These are phyloP conservation scores for Barnettozyma sucrosica DNA, from an alignment of 805 yeast species.

Conservation along the genomic window DNA sequence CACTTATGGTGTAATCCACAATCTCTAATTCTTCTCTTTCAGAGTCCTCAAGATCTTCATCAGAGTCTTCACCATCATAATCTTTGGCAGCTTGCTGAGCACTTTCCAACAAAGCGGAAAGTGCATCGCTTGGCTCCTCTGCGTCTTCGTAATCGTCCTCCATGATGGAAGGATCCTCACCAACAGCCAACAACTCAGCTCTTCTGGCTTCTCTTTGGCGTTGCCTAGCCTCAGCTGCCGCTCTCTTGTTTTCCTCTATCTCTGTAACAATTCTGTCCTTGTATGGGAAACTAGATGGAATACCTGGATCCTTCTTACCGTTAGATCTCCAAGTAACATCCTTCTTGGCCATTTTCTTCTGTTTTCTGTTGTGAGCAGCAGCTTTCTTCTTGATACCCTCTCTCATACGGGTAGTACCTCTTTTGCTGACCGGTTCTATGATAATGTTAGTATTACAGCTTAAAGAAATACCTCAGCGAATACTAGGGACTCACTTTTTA, in stretches of 20 bases:
- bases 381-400: conserved; percentile 97
- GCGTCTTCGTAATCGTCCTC: conserved; percentile 36
- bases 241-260: conserved; percentile 57
- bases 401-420: conserved; percentile 87
- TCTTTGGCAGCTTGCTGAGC: conserved; percentile 85
- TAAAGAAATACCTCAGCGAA: too few relatives aligned
- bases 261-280: conserved; percentile 75
- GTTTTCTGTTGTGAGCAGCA: conserved; percentile 84
- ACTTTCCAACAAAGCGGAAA: conserved; percentile 82
- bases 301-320: conserved; percentile 83
- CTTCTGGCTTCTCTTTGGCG: conserved; percentile 43
- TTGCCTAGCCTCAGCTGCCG: conserved; percentile 49
- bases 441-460: neutral
- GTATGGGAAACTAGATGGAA: conserved; percentile 92
- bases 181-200: conserved; percentile 34
- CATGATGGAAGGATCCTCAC: conserved; percentile 32
- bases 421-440: conserved; percentile 56
- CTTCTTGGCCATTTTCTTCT: conserved; percentile 73
- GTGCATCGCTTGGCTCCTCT: conserved; percentile 44
- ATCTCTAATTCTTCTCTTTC: conserved; percentile 41
- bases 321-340: conserved; percentile 93
- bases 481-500: neutral
- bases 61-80: conserved; percentile 50
- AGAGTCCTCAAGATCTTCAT: conserved; percentile 37
- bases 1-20: conserved; percentile 44